Evolutionary conservation across 1,284 basidiomycete species (phyloP), one percentile per base, ranked within the genome.

Genomic region (Takashimella koratensis): DNA sequence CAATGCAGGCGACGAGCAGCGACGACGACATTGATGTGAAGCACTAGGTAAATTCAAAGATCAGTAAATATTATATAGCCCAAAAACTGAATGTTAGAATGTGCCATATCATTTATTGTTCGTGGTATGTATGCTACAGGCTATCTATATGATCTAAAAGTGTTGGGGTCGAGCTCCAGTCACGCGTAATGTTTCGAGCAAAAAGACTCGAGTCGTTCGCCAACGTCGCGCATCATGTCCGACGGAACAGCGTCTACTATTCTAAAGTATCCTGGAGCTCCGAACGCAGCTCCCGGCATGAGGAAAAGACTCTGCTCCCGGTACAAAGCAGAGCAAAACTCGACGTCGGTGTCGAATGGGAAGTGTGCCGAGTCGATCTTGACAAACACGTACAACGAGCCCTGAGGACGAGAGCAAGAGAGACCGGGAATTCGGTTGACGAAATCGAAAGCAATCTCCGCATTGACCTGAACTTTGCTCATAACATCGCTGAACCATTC

Each of bases 381-480:
- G 42, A 73, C 63, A 13, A 75, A 65, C 20, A 71, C 57, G 59
- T 75, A 76, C 58, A 77, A 66, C 0, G 73, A 70, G 0, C 71
- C 75, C 6, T 63, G 59, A 1, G 74, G 72, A 6, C 61, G 50
- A 8, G 61, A 56, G n/a, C 63, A 62, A 39, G 58, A 58, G 13
- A 77, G 44, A 5, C 75, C 75, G 5, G 65, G 60, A 42, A 70
- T 71, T 10, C 44, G 44, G 39, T 43, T 27, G 47, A 76, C 56
- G 5, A 63, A 60, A 4, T 58, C 52, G 53, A 60, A 54, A 8
- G 70, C 60, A 24, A 69, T 61, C 13, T 65, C 53, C 5, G 70
- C 68, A 30, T 66, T 66, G 30, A 51, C 45, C 58, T 59, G 26
- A 27, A 74, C 61, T 49, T 70, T 71, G 11, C 43, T 50, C 43